Base-by-base conservation (phyloP, 176 grass and related monocot genomes). In the Urochloa ruziziensis region DNA sequence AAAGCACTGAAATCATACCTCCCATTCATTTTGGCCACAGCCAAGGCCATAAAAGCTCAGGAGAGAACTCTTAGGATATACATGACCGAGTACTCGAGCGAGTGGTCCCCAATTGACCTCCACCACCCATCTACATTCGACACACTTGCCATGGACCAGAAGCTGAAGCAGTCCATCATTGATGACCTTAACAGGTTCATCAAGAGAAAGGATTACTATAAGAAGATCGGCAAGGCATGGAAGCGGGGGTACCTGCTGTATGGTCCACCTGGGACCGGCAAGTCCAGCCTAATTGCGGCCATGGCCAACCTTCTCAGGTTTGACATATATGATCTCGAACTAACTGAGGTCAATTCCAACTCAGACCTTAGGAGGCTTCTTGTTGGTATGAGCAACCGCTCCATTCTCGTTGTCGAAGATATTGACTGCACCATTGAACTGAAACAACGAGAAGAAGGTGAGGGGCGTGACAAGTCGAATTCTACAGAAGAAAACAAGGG, bases 231-330 rank as follows among this genome's bases (percentile, higher is more conserved):
- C 17, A 94, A 94, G 73, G 95, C 95, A 15, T 98, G 95, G 95
- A 98, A 98, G 58, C 78, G 92, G 23, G 95, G 95, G 47, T 98
- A 98, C 74, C 82, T 98, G 79, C 68, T 98, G 13, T 80, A 93
- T 7, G 95, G 95, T 12, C 95, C 95, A 2, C 95, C 95, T 17
- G 95, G 95, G 49, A 98, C 95, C 1, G 95, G 95, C 64, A 98
- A 98, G 53, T 98, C 95, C 37, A 98, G 90, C 87, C 85, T 98
- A 28, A 91, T 98, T n/a, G 95, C 95, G 0, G 95, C 95, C 66
- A 98, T 98, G 74, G 95, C 95, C 21, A 98, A 98, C 70, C 84
- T 84, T 44, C 86, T 98, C 62, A 89, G 82, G 60, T 98, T 86
- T 62, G 92, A 98, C 74, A 84, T 98, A 53, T 98, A 93, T 27